phyloP scores from a whole-genome alignment of 2,329 filamentous ascomycete genomes.

The Neoascochyta sp. region DNA sequence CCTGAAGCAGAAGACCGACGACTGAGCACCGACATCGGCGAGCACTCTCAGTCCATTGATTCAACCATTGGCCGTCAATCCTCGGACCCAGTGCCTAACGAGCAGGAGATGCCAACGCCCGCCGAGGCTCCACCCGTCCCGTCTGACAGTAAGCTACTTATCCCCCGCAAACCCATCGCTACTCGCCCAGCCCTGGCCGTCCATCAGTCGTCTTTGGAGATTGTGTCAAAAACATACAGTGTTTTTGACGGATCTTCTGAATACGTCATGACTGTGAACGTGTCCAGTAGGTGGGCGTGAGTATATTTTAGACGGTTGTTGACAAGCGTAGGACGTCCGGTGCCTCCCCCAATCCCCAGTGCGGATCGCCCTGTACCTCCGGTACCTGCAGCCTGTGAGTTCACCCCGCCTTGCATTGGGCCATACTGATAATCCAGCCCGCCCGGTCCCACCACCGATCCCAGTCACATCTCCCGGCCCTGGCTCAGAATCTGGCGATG shows the following conservation, averaged over 20 bases:
- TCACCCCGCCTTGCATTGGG: not conserved
- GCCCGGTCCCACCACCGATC: conserved; percentile 56
- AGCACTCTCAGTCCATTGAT: conserved; percentile 45
- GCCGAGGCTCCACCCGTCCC: conserved; percentile 42
- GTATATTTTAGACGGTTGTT: too few species aligned
- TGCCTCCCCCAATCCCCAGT: conserved; percentile 25
- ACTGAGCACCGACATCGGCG: conserved; percentile 50
- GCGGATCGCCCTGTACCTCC: conserved; percentile 28
- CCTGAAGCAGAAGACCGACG: conserved; percentile 46
- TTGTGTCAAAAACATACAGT: conserved; percentile 32
- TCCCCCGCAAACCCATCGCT: conserved; percentile 36
- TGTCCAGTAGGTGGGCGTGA: conserved; percentile 36
- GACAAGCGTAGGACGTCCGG: conserved; percentile 40
- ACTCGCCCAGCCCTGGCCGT: conserved; percentile 17
- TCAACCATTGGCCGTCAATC: conserved; percentile 43
- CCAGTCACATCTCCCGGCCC: conserved; percentile 63
- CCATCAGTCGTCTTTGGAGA: conserved; percentile 27
- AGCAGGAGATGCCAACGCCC: too few species aligned
- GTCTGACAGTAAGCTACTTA: conserved; percentile 51
- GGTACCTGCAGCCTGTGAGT: conserved; percentile 36
- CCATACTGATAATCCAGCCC: conserved; percentile 47
- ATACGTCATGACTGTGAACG: conserved; percentile 39
- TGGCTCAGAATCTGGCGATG: conserved; percentile 86
- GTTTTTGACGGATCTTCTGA: conserved; percentile 33
- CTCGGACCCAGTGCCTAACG: conserved; percentile 51